A percentile compares a stretch with the other conserved stretches of the same genome.
phyloP scores from a whole-genome alignment of 495 filamentous ascomycete species.

The Hypoxylon rickii region DNA sequence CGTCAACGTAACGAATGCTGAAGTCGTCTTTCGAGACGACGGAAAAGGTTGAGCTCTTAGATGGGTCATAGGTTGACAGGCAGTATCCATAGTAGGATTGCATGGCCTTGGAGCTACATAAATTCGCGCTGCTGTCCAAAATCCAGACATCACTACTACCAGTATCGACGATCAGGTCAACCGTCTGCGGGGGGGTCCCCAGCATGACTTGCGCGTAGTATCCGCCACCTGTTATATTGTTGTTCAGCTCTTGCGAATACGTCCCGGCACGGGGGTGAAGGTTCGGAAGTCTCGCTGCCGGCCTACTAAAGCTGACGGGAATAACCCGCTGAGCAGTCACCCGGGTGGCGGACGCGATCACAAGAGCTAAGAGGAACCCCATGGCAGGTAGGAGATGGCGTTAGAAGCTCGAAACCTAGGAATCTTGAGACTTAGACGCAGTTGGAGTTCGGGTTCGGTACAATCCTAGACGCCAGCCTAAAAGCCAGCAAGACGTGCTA shows the following conservation, averaged over 20 bases:
- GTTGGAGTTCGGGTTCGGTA: not conserved
- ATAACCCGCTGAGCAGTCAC: conserved; percentile 31
- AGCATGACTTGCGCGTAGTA: conserved; percentile 72
- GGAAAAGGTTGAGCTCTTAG: conserved; percentile 70
- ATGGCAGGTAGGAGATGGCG: conserved; percentile 13
- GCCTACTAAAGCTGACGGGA: conserved; percentile 31
- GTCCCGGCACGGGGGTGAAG: conserved; percentile 34
- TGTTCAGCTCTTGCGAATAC: conserved; percentile 45
- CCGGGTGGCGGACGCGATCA: conserved; percentile 10
- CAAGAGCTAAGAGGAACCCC: conserved; percentile 21
- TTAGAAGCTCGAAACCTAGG: not conserved
- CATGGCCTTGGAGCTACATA: conserved; percentile 43
- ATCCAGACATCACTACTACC: conserved; percentile 91
- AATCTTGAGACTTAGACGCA: not conserved
- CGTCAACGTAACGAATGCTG: conserved; percentile 83
- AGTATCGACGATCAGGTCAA: conserved; percentile 67
- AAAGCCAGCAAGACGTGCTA: not conserved
- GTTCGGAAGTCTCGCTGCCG: conserved; percentile 10
- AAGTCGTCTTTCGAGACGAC: conserved; percentile 67
- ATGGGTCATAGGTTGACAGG: conserved; percentile 50
- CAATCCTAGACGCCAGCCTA: not conserved
- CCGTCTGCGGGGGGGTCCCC: conserved; percentile 69
- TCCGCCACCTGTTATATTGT: conserved; percentile 53
- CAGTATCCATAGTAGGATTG: conserved; percentile 43
- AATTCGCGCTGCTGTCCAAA: conserved; percentile 45